Evolutionary conservation across 768 basidiomycete genomes (phyloP), one percentile per base, ranked within the genome.

Genomic region (Pleurotus pulmonarius): DNA sequence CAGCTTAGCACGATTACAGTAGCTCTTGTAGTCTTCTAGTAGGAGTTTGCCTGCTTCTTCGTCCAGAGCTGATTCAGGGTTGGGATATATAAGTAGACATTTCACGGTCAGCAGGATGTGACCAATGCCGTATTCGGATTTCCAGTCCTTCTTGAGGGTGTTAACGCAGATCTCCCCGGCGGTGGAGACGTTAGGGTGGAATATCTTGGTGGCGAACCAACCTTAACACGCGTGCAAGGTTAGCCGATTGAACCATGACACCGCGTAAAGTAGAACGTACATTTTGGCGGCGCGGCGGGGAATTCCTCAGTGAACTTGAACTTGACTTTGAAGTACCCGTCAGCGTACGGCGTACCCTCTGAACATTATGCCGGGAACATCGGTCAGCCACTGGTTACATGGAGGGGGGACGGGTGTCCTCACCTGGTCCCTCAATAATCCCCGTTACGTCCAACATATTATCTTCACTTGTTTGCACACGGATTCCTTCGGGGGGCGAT

Each of bases 61-160:
- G 68, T 98, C 94, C 47, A 98, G 76, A 0, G 95, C 96, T 6
- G 92, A 95, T 70, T 98, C 95, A 29, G 96, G 93, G 67, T 97
- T 97, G 26, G 95, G 95, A 67, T 94, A 94, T 61, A 98, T 98
- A 59, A 98, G 82, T 46, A 98, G 83, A 66, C 95, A 97, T 69
- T 94, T 95, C 61, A 98, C 87, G 25, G 93, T 95, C 57, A 93
- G 87, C 13, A 96, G 81, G 58, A 96, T 96, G 68, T 95, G 92
- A 12, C 78, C 83, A 26, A 98, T 93, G 48, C 95, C 95, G 64
- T 92, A 95, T 11, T 86, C 82, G 20, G 90, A 81, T 68, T 94
- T 90, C 95, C 95, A 98, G 65, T 96, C 94, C 70, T 97, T 96
- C 80, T 97, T 98, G 22, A 98, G 75, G 5, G 94, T 98, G 74